Base-by-base conservation (phyloP, 148 eudicot species). In the Pouteria glomerata region DNA sequence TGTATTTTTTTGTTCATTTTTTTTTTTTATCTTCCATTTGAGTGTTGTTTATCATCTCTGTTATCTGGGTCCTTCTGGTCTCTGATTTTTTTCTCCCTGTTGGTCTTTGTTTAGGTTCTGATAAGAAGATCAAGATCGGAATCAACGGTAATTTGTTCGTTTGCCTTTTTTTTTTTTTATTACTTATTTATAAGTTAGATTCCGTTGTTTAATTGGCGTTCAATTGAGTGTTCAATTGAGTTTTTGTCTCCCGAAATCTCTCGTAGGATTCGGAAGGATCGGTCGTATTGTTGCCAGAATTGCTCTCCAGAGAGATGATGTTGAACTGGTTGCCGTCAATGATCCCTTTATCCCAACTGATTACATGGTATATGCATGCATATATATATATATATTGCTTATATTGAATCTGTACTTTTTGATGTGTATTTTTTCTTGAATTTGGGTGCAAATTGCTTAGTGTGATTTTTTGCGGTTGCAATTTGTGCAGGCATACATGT, bases 201-300 rank as follows among this genome's bases (percentile, higher is more conserved):
- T 6, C n/a, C 14, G 1, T 7, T 29, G 15, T 26, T 14, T 24
- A n/a, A n/a, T n/a, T n/a, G n/a, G 3, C 0, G 0, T 21, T 1
- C 26, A 41, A 8, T 19, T 37, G 4, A 23, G 24, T 58, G 33
- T 23, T n/a, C 41, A 34, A 4, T 31, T 66, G 21, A 31, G 30
- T 31, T 58, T 58, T 24, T 53, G 10, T 23, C 24, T 57, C 8
- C 52, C 62, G 63, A 16, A 15, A 31, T 14, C 18, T 7, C 19
- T 62, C 8, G n/a, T 58, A 88, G 92, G 92, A 44, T 88, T 88
- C 60, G 92, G 92, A 69, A 88, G 92, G 71, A 88, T 88, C 79
- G 93, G 93, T 19, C 85, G 93, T 73, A 79, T 88, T 80, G 93
- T 89, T 0, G 93, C 93, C 1, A 89, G 90, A 55, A 84, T 89